Percentiles rank a stretch among this genome's conserved stretches.
phyloP scores from a whole-genome alignment of 345 rosid species.

The Streptanthus diversifolius region DNA sequence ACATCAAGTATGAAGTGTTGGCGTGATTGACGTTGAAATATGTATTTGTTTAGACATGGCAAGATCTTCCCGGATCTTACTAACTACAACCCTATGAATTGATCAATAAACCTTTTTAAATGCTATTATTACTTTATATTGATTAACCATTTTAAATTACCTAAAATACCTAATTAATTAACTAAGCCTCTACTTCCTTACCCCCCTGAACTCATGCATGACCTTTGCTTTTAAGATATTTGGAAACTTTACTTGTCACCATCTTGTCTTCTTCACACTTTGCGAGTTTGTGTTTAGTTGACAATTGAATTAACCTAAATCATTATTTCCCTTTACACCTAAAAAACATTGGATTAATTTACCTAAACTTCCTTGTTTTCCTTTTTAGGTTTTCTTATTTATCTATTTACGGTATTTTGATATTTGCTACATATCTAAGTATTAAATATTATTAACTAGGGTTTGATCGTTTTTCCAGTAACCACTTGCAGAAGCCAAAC shows the following conservation, averaged over 20 bases:
- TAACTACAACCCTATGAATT: conserved; percentile 50
- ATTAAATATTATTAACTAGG: background rate
- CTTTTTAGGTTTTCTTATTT: background rate
- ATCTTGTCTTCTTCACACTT: conserved; percentile 34
- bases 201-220: conserved; percentile 43
- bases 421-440: background rate
- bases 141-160: background rate
- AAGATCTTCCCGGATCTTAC: conserved; percentile 69
- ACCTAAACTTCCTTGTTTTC: conserved; percentile 11
- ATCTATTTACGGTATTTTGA: background rate
- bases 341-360: background rate
- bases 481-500: background rate
- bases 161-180: background rate
- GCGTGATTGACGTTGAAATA: conserved; percentile 81
- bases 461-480: background rate
- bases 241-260: conserved; percentile 32
- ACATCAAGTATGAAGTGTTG: conserved; percentile 42
- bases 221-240: conserved; percentile 30
- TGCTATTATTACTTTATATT: conserved; percentile 16
- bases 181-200: conserved; percentile 22
- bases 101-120: conserved; percentile 26
- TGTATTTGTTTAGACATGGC: conserved; percentile 35
- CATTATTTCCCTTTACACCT: background rate
- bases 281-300: conserved; percentile 30
- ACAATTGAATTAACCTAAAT: conserved; percentile 21